phyloP scores from a whole-genome alignment of 129 eudicot species.

The Erigeron canadensis region DNA sequence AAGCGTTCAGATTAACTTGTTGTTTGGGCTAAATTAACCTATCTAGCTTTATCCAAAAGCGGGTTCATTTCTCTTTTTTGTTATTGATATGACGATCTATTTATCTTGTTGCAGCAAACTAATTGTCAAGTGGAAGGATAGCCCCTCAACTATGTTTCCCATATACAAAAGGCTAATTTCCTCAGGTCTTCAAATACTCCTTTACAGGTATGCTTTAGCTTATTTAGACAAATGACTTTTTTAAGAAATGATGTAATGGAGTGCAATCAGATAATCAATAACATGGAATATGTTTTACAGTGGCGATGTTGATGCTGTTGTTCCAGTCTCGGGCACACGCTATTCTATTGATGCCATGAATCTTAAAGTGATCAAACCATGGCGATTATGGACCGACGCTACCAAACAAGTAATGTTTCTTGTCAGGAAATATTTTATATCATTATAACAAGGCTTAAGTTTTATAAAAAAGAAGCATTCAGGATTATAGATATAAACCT shows the following conservation, averaged over 20 bases:
- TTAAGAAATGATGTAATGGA: neutral
- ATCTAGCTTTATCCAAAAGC: too few species aligned
- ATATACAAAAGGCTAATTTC: slow-evolving; percentile 50
- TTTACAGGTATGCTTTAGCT: slow-evolving; percentile 43
- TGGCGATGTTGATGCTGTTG: slow-evolving; percentile 63
- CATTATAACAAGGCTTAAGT: too few species aligned
- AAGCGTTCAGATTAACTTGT: neutral
- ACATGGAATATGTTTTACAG: slow-evolving; percentile 30
- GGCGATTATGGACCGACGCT: slow-evolving; percentile 54
- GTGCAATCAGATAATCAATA: neutral
- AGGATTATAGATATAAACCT: too few species aligned
- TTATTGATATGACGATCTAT: neutral
- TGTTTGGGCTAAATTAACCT: neutral
- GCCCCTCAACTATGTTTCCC: slow-evolving; percentile 59
- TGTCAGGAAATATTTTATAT: neutral
- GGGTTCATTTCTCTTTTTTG: neutral
- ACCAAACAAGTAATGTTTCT: slow-evolving; percentile 39
- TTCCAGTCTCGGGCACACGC: slow-evolving; percentile 60
- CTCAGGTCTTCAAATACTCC: slow-evolving; percentile 59
- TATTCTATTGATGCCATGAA: slow-evolving; percentile 53
- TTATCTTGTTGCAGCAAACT: slow-evolving; percentile 30
- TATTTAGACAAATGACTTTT: neutral
- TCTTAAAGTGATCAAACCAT: slow-evolving; percentile 51
- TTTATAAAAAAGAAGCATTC: too few species aligned
- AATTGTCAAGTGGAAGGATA: slow-evolving; percentile 42